phyloP scores from a whole-genome alignment of 305 asterid species.

The Withania somnifera region DNA sequence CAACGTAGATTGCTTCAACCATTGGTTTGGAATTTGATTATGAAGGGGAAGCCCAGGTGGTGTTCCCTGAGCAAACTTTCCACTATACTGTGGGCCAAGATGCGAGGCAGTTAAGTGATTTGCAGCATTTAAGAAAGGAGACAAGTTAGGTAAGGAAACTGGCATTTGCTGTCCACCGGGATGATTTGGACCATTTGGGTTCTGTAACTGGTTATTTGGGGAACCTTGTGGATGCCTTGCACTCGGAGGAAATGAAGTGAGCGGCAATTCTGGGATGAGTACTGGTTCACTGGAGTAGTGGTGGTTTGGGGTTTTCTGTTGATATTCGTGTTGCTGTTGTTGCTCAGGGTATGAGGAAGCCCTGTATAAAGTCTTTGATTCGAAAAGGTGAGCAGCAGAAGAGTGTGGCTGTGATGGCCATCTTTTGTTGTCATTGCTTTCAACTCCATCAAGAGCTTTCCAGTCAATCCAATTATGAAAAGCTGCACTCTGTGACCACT shows the following conservation, averaged over 20 bases:
- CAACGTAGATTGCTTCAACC: constrained; percentile 33
- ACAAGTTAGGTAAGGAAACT: constrained; percentile 38
- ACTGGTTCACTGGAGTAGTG: constrained; percentile 60
- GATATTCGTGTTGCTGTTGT: constrained; percentile 46
- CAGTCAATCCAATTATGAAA: constrained; percentile 42
- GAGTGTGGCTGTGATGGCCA: constrained; percentile 55
- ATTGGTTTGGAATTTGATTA: constrained; percentile 48
- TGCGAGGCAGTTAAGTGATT: constrained; percentile 39
- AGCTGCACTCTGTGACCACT: constrained; percentile 48
- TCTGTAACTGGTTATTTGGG: constrained; percentile 36
- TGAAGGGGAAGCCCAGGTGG: constrained; percentile 44
- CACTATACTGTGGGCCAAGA: constrained; percentile 48
- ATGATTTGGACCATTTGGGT: constrained; percentile 30
- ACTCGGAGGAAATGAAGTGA: constrained; percentile 65
- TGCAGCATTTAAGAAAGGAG: constrained; percentile 48
- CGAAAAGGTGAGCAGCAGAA: constrained; percentile 34
- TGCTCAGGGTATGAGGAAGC: constrained; percentile 85
- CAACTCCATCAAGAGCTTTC: constrained; percentile 35
- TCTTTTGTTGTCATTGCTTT: constrained; percentile 32
- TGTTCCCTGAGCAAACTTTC: constrained; percentile 51
- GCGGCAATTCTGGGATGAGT: constrained; percentile 45
- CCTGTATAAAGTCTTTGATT: constrained; percentile 47
- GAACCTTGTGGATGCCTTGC: constrained; percentile 58
- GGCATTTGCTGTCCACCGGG: constrained; percentile 38
- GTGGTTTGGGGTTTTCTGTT: constrained; percentile 33